phyloP scores from a whole-genome alignment of 2,329 filamentous ascomycete genomes.

The Fusarium vanettenii region DNA sequence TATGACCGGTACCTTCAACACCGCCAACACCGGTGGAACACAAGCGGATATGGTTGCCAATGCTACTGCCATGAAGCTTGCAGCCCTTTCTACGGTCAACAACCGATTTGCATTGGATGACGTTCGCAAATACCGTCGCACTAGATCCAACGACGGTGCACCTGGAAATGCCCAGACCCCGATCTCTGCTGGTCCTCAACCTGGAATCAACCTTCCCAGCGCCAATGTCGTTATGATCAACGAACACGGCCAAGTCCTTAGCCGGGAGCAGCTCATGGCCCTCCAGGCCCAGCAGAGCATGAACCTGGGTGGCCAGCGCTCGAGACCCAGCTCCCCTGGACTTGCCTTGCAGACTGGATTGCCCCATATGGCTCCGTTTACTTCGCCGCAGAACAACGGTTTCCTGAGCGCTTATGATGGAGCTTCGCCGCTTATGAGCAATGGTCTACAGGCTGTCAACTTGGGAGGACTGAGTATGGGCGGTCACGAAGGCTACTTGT shows the following conservation, averaged over 20 bases:
- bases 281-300: constrained; percentile 77
- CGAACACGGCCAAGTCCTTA: constrained; percentile 89
- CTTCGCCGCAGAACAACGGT: constrained; percentile 93
- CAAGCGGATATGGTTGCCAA: constrained; percentile 99
- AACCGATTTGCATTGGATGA: constrained; percentile 98
- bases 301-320: constrained; percentile 76
- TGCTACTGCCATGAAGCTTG: constrained; percentile 98
- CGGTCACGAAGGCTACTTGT: constrained; percentile 86
- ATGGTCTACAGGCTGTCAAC: constrained; percentile 76
- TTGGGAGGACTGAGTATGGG: constrained; percentile 78
- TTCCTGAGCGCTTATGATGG: constrained; percentile 91
- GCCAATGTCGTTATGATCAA: constrained; percentile 94
- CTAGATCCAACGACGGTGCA: constrained; percentile 84
- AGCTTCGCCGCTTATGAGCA: constrained; percentile 74
- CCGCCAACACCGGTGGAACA: constrained; percentile 62
- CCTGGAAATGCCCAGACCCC: constrained; percentile 70
- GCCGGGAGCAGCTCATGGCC: constrained; percentile 84
- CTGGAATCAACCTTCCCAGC: constrained; percentile 70
- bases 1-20: constrained; percentile 87
- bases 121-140: constrained; percentile 93
- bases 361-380: constrained; percentile 75
- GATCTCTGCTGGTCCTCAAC: constrained; percentile 73
- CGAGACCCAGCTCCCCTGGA: constrained; percentile 89
- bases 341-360: constrained; percentile 80
- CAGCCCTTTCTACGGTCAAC: constrained; percentile 96